Evolutionary conservation across 441 rosid species (phyloP), one percentile per base, ranked within the genome.

Genomic region (Jatropha multifida): DNA sequence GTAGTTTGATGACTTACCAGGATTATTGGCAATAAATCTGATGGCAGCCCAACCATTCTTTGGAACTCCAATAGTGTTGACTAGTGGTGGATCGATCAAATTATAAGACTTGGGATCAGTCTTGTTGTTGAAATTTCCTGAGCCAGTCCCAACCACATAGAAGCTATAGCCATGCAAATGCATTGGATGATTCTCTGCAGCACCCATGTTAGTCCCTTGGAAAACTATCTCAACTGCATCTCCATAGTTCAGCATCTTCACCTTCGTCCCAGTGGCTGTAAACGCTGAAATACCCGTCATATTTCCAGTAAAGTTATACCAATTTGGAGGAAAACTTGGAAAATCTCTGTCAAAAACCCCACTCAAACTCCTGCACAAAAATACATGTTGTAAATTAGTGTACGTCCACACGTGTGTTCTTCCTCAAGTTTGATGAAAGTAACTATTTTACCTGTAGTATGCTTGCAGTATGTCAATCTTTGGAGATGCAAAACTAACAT

Each of bases 141-240:
- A 6, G 0, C 82, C 84, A 2, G 13, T 61, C 0, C 92, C 92
- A 0, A 88, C 85, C 62, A 81, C 69, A 26, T 71, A 88, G 77
- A 85, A 86, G 55, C 85, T 85, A 18, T 44, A 77, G 2, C 92
- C 92, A 54, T 83, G 88, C 0, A 83, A 18, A 79, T 85, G 88
- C 66, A 85, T 77, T 0, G 88, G 86, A 76, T 85, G 88, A 51
- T 81, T 83, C 32, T 69, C 68, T 0, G 72, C 69, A 0, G 71
- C 78, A 0, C 55, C 17, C 0, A 83, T 18, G 40, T 75, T 81
- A 5, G 85, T 85, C 26, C 86, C 85, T 58, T 83, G 84, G 38
- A 77, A 70, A 42, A 85, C 82, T 5, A 85, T 79, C 51, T 85
- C 88, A 0, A 85, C 81, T 5, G 48, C 68, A 3, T 81, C 77